Base-by-base conservation (phyloP, 768 basidiomycete genomes). In the Strobilomyces dryophilus region DNA sequence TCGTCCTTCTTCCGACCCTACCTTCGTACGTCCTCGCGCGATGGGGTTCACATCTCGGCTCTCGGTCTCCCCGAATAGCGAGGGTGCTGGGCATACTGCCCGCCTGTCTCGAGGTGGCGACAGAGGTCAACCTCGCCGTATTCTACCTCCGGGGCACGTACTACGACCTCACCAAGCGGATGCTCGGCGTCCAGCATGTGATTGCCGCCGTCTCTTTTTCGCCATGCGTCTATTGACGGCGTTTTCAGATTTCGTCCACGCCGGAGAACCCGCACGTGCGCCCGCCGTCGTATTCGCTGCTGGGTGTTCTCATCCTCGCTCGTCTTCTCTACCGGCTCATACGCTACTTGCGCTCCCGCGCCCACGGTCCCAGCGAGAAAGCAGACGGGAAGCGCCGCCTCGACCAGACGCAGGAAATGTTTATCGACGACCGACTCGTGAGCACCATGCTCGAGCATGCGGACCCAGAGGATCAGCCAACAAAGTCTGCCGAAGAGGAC, bases 131-230 rank as follows among this genome's bases (percentile, higher is more conserved):
- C 63, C 76, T 94, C 2, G 89, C 89, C 1, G 54, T 84, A 35
- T 94, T 94, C 68, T 93, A 93, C 70, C 68, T 93, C 35, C 76
- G 74, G 47, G 92, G 92, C 8, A 78, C 77, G n/a, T 92, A 92
- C 65, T 87, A 94, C 67, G 83, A 85, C 63, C 62, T 89, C 17
- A 68, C 76, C 45, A 87, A 84, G 66, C 76, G 92, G 55, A 21
- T 89, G 6, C 66, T 91, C 8, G 79, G 87, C 3, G 75, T 89
- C 45, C 78, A 78, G 60, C 82, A 91, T 73, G 91, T 92, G 58
- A 56, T 74, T 50, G 21, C 66, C 14, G 12, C 20, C 2, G 4
- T 52, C 20, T 35, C 20, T 31, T 24, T 32, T 5, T 54, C 29
- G 12, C 26, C 3, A 10, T 5, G 14, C n/a, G 21, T 37, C 55